phyloP scores from a whole-genome alignment of 2,329 filamentous ascomycete species.

The Plectosphaerella cucumerina region DNA sequence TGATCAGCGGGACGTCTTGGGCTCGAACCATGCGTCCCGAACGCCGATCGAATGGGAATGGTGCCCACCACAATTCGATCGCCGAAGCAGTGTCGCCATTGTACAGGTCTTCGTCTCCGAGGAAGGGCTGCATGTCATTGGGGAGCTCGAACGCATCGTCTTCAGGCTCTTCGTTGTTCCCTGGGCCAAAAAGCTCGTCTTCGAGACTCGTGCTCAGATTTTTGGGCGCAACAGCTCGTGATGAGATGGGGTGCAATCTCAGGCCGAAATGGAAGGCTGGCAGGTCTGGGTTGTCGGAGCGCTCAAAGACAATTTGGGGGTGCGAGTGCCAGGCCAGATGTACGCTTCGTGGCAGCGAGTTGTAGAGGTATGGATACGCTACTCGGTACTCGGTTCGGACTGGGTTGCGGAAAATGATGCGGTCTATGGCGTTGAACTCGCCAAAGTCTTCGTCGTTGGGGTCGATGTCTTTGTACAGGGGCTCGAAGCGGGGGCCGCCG shows the following conservation, averaged over 20 bases:
- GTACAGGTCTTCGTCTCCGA: constrained; percentile 83
- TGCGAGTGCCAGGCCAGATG: constrained; percentile 91
- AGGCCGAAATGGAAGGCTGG: constrained; percentile 98
- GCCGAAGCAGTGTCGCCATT: constrained; percentile 86
- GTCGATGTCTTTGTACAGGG: constrained; percentile 96
- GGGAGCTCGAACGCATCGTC: constrained; percentile 86
- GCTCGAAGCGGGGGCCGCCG: constrained; percentile 95
- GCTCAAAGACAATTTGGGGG: constrained; percentile 87
- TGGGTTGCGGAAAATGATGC: constrained; percentile 95
- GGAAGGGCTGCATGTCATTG: constrained; percentile 76
- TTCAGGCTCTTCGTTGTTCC: constrained; percentile 68
- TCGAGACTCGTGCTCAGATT: constrained; percentile 91
- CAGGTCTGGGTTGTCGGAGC: constrained; percentile 80
- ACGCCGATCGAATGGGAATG: constrained; percentile 89
- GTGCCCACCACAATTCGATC: constrained; percentile 96
- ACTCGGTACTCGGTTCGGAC: constrained; percentile 96
- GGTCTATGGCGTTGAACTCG: constrained; percentile 98
- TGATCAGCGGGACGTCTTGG: constrained; percentile 93
- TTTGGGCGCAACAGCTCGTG: constrained; percentile 86
- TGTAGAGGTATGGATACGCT: constrained; percentile 92
- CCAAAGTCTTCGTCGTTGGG: constrained; percentile 99
- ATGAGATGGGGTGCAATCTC: constrained; percentile 96
- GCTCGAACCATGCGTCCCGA: constrained; percentile 95
- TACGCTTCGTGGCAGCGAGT: constrained; percentile 91
- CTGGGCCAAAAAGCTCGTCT: constrained; percentile 84